phyloP scores from a whole-genome alignment of 495 filamentous ascomycete genomes.

The Hypoxylon trugodes region DNA sequence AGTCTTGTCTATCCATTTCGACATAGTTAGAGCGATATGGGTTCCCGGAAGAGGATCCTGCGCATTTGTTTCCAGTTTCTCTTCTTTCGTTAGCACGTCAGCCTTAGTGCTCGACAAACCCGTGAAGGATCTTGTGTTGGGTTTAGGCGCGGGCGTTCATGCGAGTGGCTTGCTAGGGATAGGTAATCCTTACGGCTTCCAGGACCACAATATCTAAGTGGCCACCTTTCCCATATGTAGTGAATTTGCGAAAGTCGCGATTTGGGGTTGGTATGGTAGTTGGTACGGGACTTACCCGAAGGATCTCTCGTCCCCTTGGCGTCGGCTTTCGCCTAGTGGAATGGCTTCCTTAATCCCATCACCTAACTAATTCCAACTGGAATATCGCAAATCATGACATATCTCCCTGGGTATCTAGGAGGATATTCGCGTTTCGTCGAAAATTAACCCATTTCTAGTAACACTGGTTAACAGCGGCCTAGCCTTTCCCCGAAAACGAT shows the following conservation, averaged over 20 bases:
- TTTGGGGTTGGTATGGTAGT: background rate
- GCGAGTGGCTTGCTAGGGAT: background rate
- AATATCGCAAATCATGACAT: too few relatives aligned
- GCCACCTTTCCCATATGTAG: background rate
- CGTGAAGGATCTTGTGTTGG: conserved; percentile 13
- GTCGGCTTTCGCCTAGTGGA: too few relatives aligned
- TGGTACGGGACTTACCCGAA: too few relatives aligned
- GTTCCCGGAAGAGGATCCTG: conserved; percentile 11
- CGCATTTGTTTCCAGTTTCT: too few relatives aligned
- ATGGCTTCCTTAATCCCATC: too few relatives aligned
- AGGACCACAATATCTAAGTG: background rate
- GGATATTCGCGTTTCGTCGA: too few relatives aligned
- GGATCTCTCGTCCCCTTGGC: background rate
- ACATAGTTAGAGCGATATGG: too few relatives aligned
- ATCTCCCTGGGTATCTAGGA: too few relatives aligned
- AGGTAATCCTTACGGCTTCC: conserved; percentile 7
- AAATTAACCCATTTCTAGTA: background rate
- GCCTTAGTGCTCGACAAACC: background rate
- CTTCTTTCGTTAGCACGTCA: too few relatives aligned
- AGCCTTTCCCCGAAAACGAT: background rate
- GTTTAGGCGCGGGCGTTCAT: background rate
- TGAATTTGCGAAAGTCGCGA: background rate
- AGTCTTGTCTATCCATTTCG: background rate
- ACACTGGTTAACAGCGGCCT: background rate
- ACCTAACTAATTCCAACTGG: too few relatives aligned